Evolutionary conservation across 2,329 filamentous ascomycete species (phyloP), one percentile per base, ranked within the genome.

Genomic region (Xylariaceae sp.): DNA sequence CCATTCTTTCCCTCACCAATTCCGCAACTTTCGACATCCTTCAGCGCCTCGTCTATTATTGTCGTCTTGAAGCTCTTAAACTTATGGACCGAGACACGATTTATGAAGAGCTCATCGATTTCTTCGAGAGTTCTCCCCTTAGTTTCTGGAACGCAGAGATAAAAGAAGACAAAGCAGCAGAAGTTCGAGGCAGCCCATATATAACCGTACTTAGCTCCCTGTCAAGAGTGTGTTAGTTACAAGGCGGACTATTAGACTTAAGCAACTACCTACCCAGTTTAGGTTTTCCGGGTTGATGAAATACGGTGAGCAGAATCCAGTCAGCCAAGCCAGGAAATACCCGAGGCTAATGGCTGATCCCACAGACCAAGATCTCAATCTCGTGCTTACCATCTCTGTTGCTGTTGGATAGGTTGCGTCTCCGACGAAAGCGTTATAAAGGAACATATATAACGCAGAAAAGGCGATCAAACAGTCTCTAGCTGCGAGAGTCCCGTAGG

Each of bases 331-430:
- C 4, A 79, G 73, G 26, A 79, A 70, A 59, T 81, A 81, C 0
- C 77, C 77, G 5, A 79, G 65, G 20, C 75, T 76, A 37, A 79
- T 79, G 9, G 79, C 78, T 6, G 73, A 74, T n/a, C 79, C 79
- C 26, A 81, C 78, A 0, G 78, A 80, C 68, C 78, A 78, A 1
- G 74, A 72, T 43, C 78, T 70, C 50, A 80, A 66, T 44, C 74
- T 69, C 2, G 76, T 78, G 58, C 76, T 77, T 2, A 77, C 73
- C 14, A 76, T 66, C 65, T 80, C 77, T 0, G 74, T 75, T 1
- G 75, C 68, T 2, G 78, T 73, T 0, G 74, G 74, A 48, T 75
- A 79, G 44, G 72, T 74, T 1, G 75, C 72, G 1, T 74, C 71
- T 2, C 74, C 75, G 5, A 75, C 73, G 43, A 75, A 74, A 0